Conservation (phyloP, 768 basidiomycete genomes). For the Gloeopeniophorella convolvens region DNA sequence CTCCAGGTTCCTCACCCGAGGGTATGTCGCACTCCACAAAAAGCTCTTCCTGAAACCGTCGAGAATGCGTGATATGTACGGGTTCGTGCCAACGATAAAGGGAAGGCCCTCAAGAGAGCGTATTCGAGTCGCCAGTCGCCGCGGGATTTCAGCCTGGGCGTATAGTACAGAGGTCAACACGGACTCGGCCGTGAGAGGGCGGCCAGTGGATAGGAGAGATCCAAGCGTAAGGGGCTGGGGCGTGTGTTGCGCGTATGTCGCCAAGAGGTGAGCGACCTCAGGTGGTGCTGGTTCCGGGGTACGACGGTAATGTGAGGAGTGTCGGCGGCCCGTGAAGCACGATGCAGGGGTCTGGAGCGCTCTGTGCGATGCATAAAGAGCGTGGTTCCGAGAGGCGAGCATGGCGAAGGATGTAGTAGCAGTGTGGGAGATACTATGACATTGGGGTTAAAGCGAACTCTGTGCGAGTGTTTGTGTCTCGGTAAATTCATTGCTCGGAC, state of each 20-base stretch:
- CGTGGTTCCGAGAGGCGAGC: not conserved
- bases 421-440: not conserved
- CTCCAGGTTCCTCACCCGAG: constrained; percentile 54
- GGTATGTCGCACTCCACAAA: constrained; percentile 58
- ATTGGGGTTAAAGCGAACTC: not conserved
- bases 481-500: not conserved
- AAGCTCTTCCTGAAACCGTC: constrained; percentile 67
- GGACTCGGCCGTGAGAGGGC: constrained; percentile 63
- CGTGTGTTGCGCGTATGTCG: constrained; percentile 54
- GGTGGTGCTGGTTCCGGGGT: constrained; percentile 44
- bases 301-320: constrained; percentile 22
- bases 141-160: constrained; percentile 69
- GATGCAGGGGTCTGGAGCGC: too few relatives aligned
- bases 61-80: constrained; percentile 69
- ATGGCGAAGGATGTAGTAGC: constrained; percentile 5
- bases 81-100: constrained; percentile 87
- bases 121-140: constrained; percentile 68
- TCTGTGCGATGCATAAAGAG: not conserved
- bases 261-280: constrained; percentile 53
- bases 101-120: constrained; percentile 70
- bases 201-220: constrained; percentile 68
- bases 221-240: constrained; percentile 68
- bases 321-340: not conserved
- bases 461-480: too few relatives aligned
- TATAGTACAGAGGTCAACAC: constrained; percentile 69